These are phyloP conservation scores for Psilocybe cyanescens DNA, from an alignment of 768 basidiomycete genomes.

Conservation along the genomic window DNA sequence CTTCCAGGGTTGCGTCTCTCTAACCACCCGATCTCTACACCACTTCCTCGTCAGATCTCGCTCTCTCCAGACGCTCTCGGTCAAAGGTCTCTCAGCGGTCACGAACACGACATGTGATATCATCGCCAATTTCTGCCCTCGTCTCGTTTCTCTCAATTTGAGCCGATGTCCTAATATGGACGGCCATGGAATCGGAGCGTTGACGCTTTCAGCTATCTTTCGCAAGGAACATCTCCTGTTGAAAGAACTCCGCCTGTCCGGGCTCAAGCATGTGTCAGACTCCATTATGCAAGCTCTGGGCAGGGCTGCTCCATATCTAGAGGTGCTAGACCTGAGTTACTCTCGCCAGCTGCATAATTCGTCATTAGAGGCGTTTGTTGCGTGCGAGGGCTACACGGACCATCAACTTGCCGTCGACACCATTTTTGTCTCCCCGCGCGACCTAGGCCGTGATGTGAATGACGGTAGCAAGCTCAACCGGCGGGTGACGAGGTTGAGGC, in stretches of 20 bases:
- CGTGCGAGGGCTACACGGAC: constrained; percentile 46
- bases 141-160: constrained; percentile 66
- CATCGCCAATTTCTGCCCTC: constrained; percentile 60
- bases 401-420: constrained; percentile 41
- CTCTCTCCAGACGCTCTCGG: constrained; percentile 54
- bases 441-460: constrained; percentile 64
- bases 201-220: constrained; percentile 45
- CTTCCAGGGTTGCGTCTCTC: constrained; percentile 68
- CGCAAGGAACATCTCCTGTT: constrained; percentile 56
- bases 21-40: constrained; percentile 72
- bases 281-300: constrained; percentile 68
- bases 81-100: constrained; percentile 72
- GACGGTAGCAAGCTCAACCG: constrained; percentile 51
- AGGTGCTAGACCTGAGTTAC: constrained; percentile 83
- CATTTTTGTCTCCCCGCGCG: constrained; percentile 58
- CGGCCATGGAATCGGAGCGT: constrained; percentile 58
- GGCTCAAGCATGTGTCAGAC: constrained; percentile 64
- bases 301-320: constrained; percentile 68
- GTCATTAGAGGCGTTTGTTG: constrained; percentile 72
- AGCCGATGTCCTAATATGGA: constrained; percentile 73
- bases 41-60: constrained; percentile 71
- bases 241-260: constrained; percentile 68
- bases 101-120: constrained; percentile 77
- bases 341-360: constrained; percentile 74
- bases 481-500: constrained; percentile 70